Evolutionary conservation across 129 eudicot genomes (phyloP), one percentile per base, ranked within the genome.

Genomic region (Artemisia tridentata): DNA sequence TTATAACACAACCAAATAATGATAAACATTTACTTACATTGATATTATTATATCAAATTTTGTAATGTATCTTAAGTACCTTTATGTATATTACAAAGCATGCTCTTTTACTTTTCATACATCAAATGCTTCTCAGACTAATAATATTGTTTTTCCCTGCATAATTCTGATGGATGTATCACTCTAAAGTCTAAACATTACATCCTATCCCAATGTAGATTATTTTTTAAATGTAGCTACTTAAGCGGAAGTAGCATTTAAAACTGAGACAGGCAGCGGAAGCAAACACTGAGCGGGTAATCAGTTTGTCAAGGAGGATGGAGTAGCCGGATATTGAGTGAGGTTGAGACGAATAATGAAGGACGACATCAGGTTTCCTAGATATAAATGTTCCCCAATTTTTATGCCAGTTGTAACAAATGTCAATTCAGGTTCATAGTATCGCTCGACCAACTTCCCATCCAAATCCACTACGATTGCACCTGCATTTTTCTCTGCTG

Each of bases 271-370:
- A 16, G 3, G 15, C 31, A 27, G 11, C 5, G n/a, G 15, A 27
- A 27, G 48, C 27, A 60, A 60, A 72, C 27, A 25, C 0, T 3
- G 11, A 7, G 61, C 7, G 7, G 7, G 25, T 41, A 43, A 18
- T 77, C 67, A 70, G 17, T 49, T 25, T 38, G 69, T 62, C n/a
- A 68, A 65, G 49, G 73, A 46, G 19, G 66, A 25, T 21, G 80
- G 46, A 38, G 68, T 74, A 65, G 89, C 82, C 16, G 89, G 95
- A 80, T 84, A 75, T 51, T 49, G 83, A 16, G 78, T 78, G 13
- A 90, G 34, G 62, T 95, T 81, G 81, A 90, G 88, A 72, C 96
- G 96, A 15, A 84, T 34, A 8, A 95, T 88, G 80, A 79, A 85
- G 1, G 87, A 71, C 41, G 48, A 11, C 1, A 45, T 46, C 11